Base-by-base conservation (phyloP, 2,329 filamentous ascomycete species). In the Xylogone sp. region DNA sequence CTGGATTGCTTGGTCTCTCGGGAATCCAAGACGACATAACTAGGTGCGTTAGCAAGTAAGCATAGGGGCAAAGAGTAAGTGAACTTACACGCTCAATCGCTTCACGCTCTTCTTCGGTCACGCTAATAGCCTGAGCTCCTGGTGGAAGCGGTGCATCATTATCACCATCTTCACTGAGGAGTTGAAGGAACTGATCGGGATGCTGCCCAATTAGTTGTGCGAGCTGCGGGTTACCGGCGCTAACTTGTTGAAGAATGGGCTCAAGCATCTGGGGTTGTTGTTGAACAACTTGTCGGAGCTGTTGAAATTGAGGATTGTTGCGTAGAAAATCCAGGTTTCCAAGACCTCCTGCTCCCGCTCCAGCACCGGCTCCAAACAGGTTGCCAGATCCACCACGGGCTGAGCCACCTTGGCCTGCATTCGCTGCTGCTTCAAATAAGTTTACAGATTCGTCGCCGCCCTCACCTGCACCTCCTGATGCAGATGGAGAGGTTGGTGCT, bases 201-300 rank as follows among this genome's bases (percentile, higher is more conserved):
- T 97, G 90, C 66, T 88, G 83, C 42, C 88, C 88, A 58, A 99
- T 99, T 67, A 97, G 79, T 68, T 93, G 87, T 7, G 94, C 94
- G 50, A 99, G 83, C 68, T 96, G 88, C 18, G 94, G 94, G 74
- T 99, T 99, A 21, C 93, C 93, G 20, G 90, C 88, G 31, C 90
- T 92, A 34, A 99, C 90, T 72, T 97, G 92, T 72, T 97, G 93
- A 51, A 99, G 78, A 61, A 99, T 97, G 6, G 94, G 93, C 75
- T 99, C 94, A 20, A 99, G 86, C 94, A 99, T 99, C 69, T 94
- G 88, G 18, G 94, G 94, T 69, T 97, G 90, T 70, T 97, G 92
- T 73, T 99, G 94, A 43, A 99, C 93, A 20, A 99, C 87, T 73
- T 97, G 92, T 57, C 94, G 88, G 54, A 99, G 82, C 73, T 99